A percentile compares a stretch with the other conserved stretches of the same genome.
These are phyloP conservation scores for Fusarium keratoplasticum DNA, from an alignment of 2,329 filamentous ascomycete species.

Conservation along the genomic window DNA sequence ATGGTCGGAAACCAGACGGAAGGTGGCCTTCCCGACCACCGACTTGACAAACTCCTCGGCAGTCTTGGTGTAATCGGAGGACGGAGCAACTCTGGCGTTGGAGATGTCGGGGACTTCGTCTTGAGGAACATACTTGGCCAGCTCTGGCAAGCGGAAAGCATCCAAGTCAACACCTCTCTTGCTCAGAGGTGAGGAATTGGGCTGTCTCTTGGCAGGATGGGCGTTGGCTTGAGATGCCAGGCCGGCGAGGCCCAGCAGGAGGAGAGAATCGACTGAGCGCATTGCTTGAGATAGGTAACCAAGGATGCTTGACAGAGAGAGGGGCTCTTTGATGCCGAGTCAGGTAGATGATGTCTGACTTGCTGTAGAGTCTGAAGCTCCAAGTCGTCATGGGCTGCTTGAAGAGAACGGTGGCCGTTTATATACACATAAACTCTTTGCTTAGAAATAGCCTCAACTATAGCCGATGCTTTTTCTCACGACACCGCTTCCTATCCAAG, in stretches of 20 bases:
- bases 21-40: constrained; percentile 52
- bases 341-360: background rate
- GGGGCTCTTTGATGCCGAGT: background rate
- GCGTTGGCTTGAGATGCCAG: constrained; percentile 47
- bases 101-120: constrained; percentile 32
- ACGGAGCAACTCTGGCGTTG: constrained; percentile 40
- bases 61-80: constrained; percentile 55
- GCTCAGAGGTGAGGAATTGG: constrained; percentile 36
- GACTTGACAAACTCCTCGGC: constrained; percentile 59
- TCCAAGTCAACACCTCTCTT: constrained; percentile 50
- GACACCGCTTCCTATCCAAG: background rate
- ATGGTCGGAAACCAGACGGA: constrained; percentile 64
- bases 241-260: constrained; percentile 50
- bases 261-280: constrained; percentile 45
- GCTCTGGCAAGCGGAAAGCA: constrained; percentile 47
- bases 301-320: background rate
- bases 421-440: background rate
- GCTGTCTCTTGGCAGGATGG: constrained; percentile 46
- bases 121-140: constrained; percentile 45
- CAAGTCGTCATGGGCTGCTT: background rate
- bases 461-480: background rate
- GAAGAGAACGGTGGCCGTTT: background rate
- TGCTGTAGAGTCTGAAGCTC: background rate
- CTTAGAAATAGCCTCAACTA: background rate
- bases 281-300: constrained; percentile 26